A percentile compares a stretch with the other conserved stretches of the same genome.
These are phyloP conservation scores for Polytrichum formosum DNA, from an alignment of 225 moss, liverwort and hornwort species.

Conservation along the genomic window DNA sequence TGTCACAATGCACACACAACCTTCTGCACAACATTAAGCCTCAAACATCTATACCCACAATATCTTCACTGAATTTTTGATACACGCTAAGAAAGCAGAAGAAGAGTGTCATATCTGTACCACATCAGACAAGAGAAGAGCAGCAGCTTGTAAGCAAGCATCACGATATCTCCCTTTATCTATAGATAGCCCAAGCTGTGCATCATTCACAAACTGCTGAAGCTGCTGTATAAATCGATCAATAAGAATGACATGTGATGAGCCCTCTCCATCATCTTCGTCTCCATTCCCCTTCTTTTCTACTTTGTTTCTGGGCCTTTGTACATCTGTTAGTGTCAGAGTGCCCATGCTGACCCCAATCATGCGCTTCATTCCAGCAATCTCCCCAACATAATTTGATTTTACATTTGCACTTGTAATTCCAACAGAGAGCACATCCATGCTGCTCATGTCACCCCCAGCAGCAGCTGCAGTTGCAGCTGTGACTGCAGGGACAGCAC, in stretches of 20 bases:
- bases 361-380: conserved; percentile 76
- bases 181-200: conserved; percentile 51
- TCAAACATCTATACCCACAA: background rate
- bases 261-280: conserved; percentile 10
- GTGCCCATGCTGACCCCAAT: conserved; percentile 60
- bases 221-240: conserved; percentile 70
- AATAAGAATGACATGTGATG: conserved; percentile 60
- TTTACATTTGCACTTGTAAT: conserved; percentile 88
- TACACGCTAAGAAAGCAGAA: background rate
- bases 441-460: conserved; percentile 70
- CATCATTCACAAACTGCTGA: conserved; percentile 75
- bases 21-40: background rate
- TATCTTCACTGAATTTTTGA: background rate
- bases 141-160: conserved; percentile 79
- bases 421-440: conserved; percentile 85
- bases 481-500: conserved; percentile 70
- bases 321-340: conserved; percentile 34
- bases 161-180: conserved; percentile 63
- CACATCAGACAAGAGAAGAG: conserved; percentile 69
- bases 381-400: conserved; percentile 80
- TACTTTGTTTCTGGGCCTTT: conserved; percentile 16
- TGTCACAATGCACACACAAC: background rate
- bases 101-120: conserved; percentile 29
- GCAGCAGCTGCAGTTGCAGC: conserved; percentile 85
- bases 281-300: conserved; percentile 15